Base-by-base conservation (phyloP, 495 filamentous ascomycete genomes). In the Xylaria telfairii region DNA sequence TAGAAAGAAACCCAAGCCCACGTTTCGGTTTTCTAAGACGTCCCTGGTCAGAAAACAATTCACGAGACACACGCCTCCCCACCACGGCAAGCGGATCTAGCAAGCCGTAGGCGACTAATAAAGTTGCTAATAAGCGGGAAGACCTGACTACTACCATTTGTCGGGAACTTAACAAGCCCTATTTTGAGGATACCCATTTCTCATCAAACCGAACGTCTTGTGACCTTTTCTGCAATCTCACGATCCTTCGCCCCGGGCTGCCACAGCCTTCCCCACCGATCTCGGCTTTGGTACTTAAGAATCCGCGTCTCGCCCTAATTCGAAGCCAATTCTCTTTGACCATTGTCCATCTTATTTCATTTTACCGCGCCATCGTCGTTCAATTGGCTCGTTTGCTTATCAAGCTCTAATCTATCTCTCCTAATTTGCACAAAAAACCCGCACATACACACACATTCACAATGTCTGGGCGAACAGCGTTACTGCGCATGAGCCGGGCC, bases 391-490 rank as follows among this genome's bases (percentile, higher is more conserved):
- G 24, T 65, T 26, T 47, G 47, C 46, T 54, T 54, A 66, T 66
- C 62, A 26, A 57, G 47, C 41, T 42, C 56, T 42, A 64, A 64
- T 32, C 65, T 28, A 54, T 41, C 26, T 1, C 21, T 46, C 53
- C 34, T 63, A 44, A 67, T 61, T 28, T 60, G n/a, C n/a, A 19
- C 26, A 3, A 32, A n/a, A 10, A 44, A 26, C 37, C 49, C 42
- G 26, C 57, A 71, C 41, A 60, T n/a, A 69, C 59, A 24, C 44
- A 67, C 65, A 71, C 32, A 72, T 56, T 44, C 53, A 65, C 78
- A 81, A 85, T 85, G 84, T 82, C 81, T 68, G 76, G 76, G 41
- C 83, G 83, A 59, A 74, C 78, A 70, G 71, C 78, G 54, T 34
- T 65, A 17, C 61, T 81, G 30, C 76, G 77, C 71, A 62, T 79